Evolutionary conservation across 495 filamentous ascomycete species (phyloP).

Genomic region (Aspergillus ostianus): DNA sequence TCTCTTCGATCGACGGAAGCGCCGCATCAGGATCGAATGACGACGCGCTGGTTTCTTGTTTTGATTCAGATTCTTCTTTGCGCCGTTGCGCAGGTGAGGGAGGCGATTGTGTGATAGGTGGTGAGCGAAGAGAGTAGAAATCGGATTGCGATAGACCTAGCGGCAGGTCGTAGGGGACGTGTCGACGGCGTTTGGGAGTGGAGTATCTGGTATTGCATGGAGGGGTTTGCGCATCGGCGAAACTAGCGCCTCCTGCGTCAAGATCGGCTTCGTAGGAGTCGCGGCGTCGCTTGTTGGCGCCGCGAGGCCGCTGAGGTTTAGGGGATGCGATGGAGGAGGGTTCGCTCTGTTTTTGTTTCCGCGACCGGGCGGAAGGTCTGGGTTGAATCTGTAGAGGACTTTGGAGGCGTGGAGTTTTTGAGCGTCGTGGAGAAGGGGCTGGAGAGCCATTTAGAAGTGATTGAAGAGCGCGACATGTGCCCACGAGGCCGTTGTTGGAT

Average conservation of each 20-base stretch:
- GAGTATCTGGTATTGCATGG: constrained; percentile 40
- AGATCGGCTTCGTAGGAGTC: constrained; percentile 52
- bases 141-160: constrained; percentile 63
- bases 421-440: constrained; percentile 36
- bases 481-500: constrained; percentile 58
- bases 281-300: constrained; percentile 63
- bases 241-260: constrained; percentile 39
- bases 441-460: constrained; percentile 56
- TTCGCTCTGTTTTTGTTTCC: constrained; percentile 23
- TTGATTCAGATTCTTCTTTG: constrained; percentile 9
- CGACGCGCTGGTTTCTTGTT: constrained; percentile 8
- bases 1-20: constrained; percentile 42
- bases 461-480: constrained; percentile 70
- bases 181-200: constrained; percentile 67
- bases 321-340: constrained; percentile 22
- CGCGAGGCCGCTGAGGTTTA: constrained; percentile 35
- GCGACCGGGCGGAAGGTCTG: constrained; percentile 48
- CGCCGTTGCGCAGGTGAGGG: constrained; percentile 31
- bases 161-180: constrained; percentile 65
- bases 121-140: constrained; percentile 57
- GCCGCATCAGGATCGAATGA: constrained; percentile 33
- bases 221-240: constrained; percentile 22
- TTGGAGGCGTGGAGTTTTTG: constrained; percentile 45
- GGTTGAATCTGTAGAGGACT: constrained; percentile 50
- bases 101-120: constrained; percentile 40